A percentile compares a stretch with the other conserved stretches of the same genome.
These are phyloP conservation scores for Asterionellopsis glacialis DNA, from an alignment of 108 stramenopile genomes.

Conservation along the genomic window DNA sequence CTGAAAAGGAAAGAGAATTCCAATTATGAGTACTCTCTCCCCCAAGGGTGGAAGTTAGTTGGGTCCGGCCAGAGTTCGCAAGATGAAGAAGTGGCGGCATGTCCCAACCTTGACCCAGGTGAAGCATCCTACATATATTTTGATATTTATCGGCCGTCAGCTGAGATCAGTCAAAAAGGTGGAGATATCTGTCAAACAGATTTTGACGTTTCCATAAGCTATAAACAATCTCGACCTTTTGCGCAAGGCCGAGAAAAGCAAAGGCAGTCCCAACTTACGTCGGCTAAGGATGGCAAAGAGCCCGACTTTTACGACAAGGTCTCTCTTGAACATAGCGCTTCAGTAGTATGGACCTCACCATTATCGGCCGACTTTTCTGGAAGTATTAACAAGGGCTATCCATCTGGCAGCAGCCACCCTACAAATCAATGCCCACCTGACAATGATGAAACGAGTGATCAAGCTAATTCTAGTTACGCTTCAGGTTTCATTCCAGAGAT, in stretches of 20 bases:
- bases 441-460: constrained; percentile 1
- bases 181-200: constrained; percentile 32
- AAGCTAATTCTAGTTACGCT: constrained; percentile 3
- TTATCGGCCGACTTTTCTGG: constrained; percentile 43
- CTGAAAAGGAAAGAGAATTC: background rate
- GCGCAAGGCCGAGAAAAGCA: constrained; percentile 3
- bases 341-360: constrained; percentile 57
- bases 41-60: constrained; percentile 56
- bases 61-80: constrained; percentile 1
- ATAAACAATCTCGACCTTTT: constrained; percentile 22
- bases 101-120: constrained; percentile 31
- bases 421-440: constrained; percentile 26
- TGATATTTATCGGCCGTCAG: constrained; percentile 59
- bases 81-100: constrained; percentile 10
- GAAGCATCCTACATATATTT: constrained; percentile 43
- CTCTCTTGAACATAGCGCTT: constrained; percentile 38
- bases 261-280: constrained; percentile 1
- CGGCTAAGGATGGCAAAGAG: constrained; percentile 18
- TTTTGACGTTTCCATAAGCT: constrained; percentile 34
- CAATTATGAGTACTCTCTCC: constrained; percentile 43
- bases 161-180: background rate
- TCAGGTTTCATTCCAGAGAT: constrained; percentile 21
- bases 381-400: constrained; percentile 35
- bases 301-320: constrained; percentile 41
- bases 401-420: constrained; percentile 54